Conservation (phyloP, 495 filamentous ascomycete genomes). For the Cenococcum geophilum region DNA sequence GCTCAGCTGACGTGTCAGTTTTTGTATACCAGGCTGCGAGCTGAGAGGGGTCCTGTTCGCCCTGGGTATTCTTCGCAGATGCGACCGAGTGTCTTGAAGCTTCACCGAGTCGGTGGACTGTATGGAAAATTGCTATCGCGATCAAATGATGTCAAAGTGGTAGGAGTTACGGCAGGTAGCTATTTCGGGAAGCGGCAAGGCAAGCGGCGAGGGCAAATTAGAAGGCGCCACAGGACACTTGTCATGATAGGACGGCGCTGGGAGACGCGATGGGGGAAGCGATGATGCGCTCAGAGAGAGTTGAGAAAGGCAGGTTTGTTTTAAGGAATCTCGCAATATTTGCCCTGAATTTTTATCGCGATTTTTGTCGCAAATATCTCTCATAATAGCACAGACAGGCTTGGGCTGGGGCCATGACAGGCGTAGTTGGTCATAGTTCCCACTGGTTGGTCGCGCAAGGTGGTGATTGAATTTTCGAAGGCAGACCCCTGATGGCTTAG, state of each 20-base stretch:
- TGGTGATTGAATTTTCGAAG: not conserved
- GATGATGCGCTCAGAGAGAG: too few species aligned
- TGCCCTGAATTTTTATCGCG: too few species aligned
- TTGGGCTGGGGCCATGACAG: too few species aligned
- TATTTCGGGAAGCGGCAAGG: constrained; percentile 1
- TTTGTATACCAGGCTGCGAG: not conserved
- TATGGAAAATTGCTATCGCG: not conserved
- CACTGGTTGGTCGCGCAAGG: not conserved
- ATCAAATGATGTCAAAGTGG: not conserved
- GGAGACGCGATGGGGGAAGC: not conserved
- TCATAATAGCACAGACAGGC: too few species aligned
- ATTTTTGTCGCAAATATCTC: too few species aligned
- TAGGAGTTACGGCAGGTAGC: not conserved
- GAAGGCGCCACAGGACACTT: not conserved
- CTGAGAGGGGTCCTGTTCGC: not conserved
- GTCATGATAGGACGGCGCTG: not conserved
- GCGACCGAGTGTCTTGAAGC: not conserved
- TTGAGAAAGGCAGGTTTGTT: too few species aligned
- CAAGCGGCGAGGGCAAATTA: not conserved
- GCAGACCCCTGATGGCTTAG: not conserved
- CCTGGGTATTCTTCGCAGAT: not conserved
- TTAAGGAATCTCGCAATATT: too few species aligned
- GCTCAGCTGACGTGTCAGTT: not conserved
- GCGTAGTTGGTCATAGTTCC: too few species aligned
- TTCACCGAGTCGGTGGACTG: not conserved